A percentile compares a stretch with the other conserved stretches of the same genome.
Evolutionary conservation across 306 rosid genomes (phyloP).

Genomic region (Fragaria vesca): DNA sequence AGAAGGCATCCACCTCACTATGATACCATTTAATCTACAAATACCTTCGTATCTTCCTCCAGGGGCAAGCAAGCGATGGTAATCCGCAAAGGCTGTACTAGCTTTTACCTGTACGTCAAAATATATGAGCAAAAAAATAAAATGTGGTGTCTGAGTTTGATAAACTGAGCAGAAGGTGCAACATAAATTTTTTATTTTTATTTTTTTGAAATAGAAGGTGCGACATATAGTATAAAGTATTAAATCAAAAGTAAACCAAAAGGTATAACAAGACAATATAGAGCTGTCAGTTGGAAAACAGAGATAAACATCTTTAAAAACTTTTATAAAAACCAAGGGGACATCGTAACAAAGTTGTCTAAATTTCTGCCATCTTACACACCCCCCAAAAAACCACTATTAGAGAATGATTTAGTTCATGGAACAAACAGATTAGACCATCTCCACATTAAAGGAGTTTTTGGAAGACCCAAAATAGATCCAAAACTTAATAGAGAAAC

Average conservation of each 20-base stretch:
- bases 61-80: slow-evolving; percentile 72
- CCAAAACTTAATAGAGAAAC: background rate
- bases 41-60: slow-evolving; percentile 64
- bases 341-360: background rate
- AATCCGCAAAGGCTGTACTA: slow-evolving; percentile 51
- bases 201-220: background rate
- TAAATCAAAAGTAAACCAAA: background rate
- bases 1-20: background rate
- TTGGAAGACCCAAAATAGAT: background rate
- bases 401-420: background rate
- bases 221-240: background rate
- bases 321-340: background rate
- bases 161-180: background rate
- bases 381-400: background rate
- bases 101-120: slow-evolving; percentile 53
- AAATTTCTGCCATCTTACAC: background rate
- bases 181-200: no score
- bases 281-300: background rate
- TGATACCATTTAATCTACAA: background rate
- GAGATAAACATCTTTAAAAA: background rate
- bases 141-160: slow-evolving; percentile 14
- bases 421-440: background rate
- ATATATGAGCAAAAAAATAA: slow-evolving; percentile 9
- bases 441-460: background rate
- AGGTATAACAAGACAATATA: background rate